phyloP scores from a whole-genome alignment of 2,329 filamentous ascomycete genomes.

The Fusarium napiforme region DNA sequence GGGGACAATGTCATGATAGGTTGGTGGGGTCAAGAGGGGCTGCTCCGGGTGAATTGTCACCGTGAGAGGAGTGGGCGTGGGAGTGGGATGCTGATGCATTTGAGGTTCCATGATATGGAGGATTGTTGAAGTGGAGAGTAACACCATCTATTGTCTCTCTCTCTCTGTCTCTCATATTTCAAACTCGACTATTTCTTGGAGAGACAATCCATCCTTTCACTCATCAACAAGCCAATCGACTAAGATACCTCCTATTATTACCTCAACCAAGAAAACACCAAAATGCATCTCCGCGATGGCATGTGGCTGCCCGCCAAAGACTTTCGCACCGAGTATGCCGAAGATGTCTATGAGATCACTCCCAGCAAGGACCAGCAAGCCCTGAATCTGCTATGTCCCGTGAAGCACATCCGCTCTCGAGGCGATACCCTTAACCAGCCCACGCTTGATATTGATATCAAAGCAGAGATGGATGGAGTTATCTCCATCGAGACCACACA shows the following conservation, averaged over 20 bases:
- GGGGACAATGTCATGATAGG: constrained; percentile 30
- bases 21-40: constrained; percentile 41
- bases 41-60: constrained; percentile 37
- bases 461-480: constrained; percentile 53
- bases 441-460: constrained; percentile 58
- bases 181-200: constrained; percentile 11
- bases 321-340: constrained; percentile 71
- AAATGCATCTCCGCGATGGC: constrained; percentile 52
- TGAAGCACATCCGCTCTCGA: constrained; percentile 61
- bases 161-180: constrained; percentile 5
- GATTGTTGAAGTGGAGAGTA: constrained; percentile 23
- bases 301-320: constrained; percentile 73
- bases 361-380: constrained; percentile 57
- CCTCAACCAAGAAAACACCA: constrained; percentile 2
- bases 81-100: not conserved
- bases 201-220: not conserved
- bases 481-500: constrained; percentile 55
- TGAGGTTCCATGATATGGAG: constrained; percentile 33
- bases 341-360: constrained; percentile 67
- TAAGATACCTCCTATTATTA: not conserved
- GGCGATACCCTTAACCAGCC: constrained; percentile 67
- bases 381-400: constrained; percentile 67
- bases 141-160: constrained; percentile 1
- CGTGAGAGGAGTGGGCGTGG: not conserved
- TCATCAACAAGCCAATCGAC: constrained; percentile 17